Evolutionary conservation across 495 filamentous ascomycete species (phyloP), one percentile per base, ranked within the genome.

Genomic region (Neurospora discreta): DNA sequence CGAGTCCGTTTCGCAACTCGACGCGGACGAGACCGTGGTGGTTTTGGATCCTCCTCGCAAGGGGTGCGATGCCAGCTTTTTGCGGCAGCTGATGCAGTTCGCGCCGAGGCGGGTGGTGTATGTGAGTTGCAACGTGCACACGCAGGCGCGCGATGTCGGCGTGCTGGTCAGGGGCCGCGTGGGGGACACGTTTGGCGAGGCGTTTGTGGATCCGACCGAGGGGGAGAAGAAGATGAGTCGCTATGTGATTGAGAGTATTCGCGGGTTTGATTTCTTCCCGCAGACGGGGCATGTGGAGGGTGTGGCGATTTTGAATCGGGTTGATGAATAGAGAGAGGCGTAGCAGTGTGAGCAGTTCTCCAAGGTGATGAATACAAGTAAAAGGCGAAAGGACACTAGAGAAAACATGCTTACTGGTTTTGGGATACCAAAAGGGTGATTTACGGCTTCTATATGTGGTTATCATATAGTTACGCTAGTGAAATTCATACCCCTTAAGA

Each of bases 211-310:
- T 69, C 77, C 82, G 39, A 68, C 36, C 15, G 78, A 73, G 40
- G 71, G 71, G 39, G 79, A 85, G 67, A 78, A 81, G 60, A 83
- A 83, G 75, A 81, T 84, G 68, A 84, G 85, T 38, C 83, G 86
- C 67, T 99, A 97, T 82, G 88, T 90, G 80, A 92, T 99, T 76
- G 96, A 99, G 85, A 96, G 92, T 78, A 83, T 99, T 41, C 86
- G 90, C 67, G 95, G 94, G 5, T 98, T 98, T 78, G 95, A 99
- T 77, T 99, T 99, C 83, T 99, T 99, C 81, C 95, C 95, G 65
- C 95, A 98, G 85, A 98, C 95, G 33, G 89, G 93, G 7, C 95
- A 99, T 86, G 95, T 98, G 0, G 95, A 99, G 80, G 92, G 95
- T 52, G 93, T 98, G 71, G 95, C 92, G 41, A 88, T 98, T 38